Evolutionary conservation across 2,329 filamentous ascomycete genomes (phyloP), one percentile per base, ranked within the genome.

Genomic region (Whalleya microplaca): DNA sequence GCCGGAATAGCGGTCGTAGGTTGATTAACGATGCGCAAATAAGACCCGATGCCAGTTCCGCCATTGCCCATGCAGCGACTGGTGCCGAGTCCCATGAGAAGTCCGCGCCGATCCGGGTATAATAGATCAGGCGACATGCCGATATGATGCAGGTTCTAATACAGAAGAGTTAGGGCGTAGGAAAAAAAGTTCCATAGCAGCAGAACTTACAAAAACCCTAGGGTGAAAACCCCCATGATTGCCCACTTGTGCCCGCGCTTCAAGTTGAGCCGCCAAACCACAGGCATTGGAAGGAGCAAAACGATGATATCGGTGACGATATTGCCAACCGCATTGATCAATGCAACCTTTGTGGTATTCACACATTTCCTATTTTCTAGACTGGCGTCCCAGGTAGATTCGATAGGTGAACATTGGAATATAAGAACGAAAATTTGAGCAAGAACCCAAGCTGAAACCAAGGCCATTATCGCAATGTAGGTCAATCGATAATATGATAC

Each of bases 211-310:
- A 65, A 55, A 48, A 65, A 64, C 0, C 64, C 64, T 2, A 66
- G 42, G 10, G 42, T 41, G 37, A 66, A 65, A 16, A 66, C 56
- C 37, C 53, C 59, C 5, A 64, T 54, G 4, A 66, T 51, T 9
- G 56, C 61, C 63, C 59, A 62, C 23, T 58, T 66, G 50, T 57
- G 56, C 23, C 44, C 62, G 41, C 21, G 56, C 21, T 62, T 63
- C 48, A 66, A 48, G 23, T 63, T 63, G 10, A 66, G 53, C 19
- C 51, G 42, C 60, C 58, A 64, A 5, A 61, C 59, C 16, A 66
- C 64, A 21, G 64, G 64, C 45, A 66, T 59, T 2, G 64, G 64
- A 18, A 66, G 59, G 5, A 63, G 5, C 10, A 66, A 55, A n/a
- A 66, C 37, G 27, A 65, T 58, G 8, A 66, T 2, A 40, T 66